Conservation (phyloP, 2,329 filamentous ascomycete species). For the Aaosphaeria arxii region DNA sequence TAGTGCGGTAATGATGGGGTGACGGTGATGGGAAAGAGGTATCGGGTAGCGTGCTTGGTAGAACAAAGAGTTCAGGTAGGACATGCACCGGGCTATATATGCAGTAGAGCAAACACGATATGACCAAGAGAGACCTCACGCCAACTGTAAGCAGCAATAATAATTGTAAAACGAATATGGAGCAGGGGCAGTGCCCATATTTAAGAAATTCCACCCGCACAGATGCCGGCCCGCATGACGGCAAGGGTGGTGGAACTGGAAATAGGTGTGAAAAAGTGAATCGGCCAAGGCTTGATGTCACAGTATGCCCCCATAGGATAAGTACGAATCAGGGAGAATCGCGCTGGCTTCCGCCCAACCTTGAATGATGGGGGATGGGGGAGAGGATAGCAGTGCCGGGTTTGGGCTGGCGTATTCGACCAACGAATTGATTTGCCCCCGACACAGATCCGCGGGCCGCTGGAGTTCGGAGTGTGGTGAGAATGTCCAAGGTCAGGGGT, state of each 20-base stretch:
- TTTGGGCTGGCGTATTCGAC: slow-evolving; percentile 1
- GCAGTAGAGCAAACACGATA: slow-evolving; percentile 10
- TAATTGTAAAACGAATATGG: slow-evolving; percentile 5
- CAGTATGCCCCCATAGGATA: slow-evolving; percentile 9
- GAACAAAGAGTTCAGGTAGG: slow-evolving; percentile 8
- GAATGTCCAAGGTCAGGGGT: slow-evolving; percentile 8
- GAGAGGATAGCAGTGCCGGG: neutral
- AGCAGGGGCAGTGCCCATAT: slow-evolving; percentile 21
- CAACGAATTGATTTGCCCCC: slow-evolving; percentile 9
- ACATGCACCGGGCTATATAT: slow-evolving; percentile 19
- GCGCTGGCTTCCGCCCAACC: slow-evolving; percentile 11
- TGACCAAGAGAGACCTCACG: slow-evolving; percentile 11
- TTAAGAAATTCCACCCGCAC: slow-evolving; percentile 22
- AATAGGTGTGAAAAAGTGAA: slow-evolving; percentile 18
- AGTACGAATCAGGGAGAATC: slow-evolving; percentile 18
- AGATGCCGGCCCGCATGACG: slow-evolving; percentile 29
- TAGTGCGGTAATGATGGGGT: neutral
- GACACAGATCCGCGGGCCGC: slow-evolving; percentile 1
- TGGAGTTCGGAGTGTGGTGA: slow-evolving; percentile 2
- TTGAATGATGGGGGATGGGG: slow-evolving; percentile 9
- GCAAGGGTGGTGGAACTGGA: slow-evolving; percentile 29
- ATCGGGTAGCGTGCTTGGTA: neutral
- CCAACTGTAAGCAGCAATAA: slow-evolving; percentile 21
- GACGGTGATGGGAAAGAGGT: neutral
- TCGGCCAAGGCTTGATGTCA: slow-evolving; percentile 33